phyloP scores from a whole-genome alignment of 352 stramenopile species.

The Pythium rhizo-oryzae region DNA sequence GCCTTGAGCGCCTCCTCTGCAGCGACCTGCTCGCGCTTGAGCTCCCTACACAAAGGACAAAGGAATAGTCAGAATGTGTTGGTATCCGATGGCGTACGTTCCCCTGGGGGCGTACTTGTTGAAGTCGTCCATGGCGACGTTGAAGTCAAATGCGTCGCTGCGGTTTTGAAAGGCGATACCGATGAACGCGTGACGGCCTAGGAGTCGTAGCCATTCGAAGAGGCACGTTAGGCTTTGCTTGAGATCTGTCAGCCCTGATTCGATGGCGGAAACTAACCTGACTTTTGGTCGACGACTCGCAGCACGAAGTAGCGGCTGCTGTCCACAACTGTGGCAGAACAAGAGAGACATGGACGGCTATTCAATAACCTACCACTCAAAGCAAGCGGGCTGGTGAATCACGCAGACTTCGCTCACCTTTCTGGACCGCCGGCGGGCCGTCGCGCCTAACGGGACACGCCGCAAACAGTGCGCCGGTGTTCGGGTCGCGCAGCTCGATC shows the following conservation, averaged over 20 bases:
- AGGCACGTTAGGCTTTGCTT: no score
- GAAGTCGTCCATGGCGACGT: constrained; percentile 91
- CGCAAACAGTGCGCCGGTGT: constrained; percentile 56
- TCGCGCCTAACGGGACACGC: constrained; percentile 63
- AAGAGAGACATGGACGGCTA: no score
- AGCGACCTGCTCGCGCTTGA: constrained; percentile 57
- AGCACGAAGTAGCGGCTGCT: constrained; percentile 95
- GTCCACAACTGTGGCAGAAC: constrained; percentile 64
- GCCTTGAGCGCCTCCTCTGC: constrained; percentile 39
- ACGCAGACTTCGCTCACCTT: no score
- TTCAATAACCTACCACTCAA: no score
- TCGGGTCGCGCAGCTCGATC: constrained; percentile 67
- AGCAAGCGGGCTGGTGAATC: no score
- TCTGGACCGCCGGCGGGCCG: constrained; percentile 60
- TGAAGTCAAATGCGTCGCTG: constrained; percentile 96
- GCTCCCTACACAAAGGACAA: constrained; percentile 41
- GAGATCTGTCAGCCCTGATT: no score
- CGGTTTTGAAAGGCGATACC: constrained; percentile 94
- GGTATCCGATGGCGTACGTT: no score
- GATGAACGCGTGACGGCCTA: constrained; percentile 92
- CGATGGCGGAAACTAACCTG: constrained; percentile 41
- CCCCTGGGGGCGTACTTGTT: constrained; percentile 56
- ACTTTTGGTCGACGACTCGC: constrained; percentile 87
- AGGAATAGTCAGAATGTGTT: no score
- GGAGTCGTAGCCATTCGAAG: no score